A percentile compares a stretch with the other conserved stretches of the same genome.
phyloP scores from a whole-genome alignment of 2,329 filamentous ascomycete genomes.

The Huntiella decipiens region DNA sequence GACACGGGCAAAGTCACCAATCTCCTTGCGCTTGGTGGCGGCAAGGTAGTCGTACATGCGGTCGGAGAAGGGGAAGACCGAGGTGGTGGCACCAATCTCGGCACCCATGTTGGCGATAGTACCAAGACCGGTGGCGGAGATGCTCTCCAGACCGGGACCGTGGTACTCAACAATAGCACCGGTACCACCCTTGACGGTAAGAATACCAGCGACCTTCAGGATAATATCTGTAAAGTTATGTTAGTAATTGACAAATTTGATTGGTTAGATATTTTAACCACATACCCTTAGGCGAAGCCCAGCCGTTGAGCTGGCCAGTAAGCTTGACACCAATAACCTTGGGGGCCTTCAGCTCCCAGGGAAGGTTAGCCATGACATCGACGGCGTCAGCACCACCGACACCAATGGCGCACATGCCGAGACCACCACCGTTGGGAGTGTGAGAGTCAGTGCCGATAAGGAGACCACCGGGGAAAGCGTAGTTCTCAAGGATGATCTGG shows the following conservation, averaged over 20 bases:
- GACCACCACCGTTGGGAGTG: conserved; percentile 91
- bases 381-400: conserved; percentile 96
- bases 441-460: conserved; percentile 97
- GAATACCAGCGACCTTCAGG: conserved; percentile 86
- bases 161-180: conserved; percentile 72
- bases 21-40: conserved; percentile 75
- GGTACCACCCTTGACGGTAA: conserved; percentile 96
- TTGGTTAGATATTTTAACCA: neutral
- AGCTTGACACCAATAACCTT: conserved; percentile 95
- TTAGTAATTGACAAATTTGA: neutral
- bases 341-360: conserved; percentile 96
- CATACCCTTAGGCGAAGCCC: conserved; percentile 61
- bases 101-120: conserved; percentile 60
- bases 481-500: conserved; percentile 97
- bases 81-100: conserved; percentile 72
- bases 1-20: conserved; percentile 71
- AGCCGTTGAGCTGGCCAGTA: conserved; percentile 73
- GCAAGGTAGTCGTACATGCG: conserved; percentile 91
- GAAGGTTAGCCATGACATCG: conserved; percentile 92
- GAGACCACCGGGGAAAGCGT: conserved; percentile 94
- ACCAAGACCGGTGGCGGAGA: conserved; percentile 65
- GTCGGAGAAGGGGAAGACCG: conserved; percentile 94
- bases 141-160: conserved; percentile 45
- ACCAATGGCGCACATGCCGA: conserved; percentile 87
- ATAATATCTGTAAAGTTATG: conserved; percentile 55